These are phyloP conservation scores for Vigna trinervia DNA, from an alignment of 306 rosid species.

Conservation along the genomic window DNA sequence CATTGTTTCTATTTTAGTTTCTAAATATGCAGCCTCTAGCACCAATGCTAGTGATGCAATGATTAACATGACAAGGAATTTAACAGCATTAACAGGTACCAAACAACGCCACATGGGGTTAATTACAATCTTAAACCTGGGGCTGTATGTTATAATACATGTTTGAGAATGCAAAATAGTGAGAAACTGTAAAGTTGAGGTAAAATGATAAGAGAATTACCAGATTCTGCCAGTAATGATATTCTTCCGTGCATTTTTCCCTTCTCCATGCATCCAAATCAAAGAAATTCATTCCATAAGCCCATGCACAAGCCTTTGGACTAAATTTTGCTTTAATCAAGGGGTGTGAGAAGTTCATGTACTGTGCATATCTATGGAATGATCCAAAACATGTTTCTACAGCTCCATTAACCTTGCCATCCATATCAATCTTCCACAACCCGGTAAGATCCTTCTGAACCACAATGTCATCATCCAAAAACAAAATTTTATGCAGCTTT, in stretches of 20 bases:
- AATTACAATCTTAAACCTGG: slow-evolving; percentile 11
- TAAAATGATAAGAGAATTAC: slow-evolving; percentile 45
- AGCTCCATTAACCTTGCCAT: slow-evolving; percentile 92
- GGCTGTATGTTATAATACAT: not conserved
- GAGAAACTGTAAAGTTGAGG: too few relatives aligned
- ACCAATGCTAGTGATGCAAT: not conserved
- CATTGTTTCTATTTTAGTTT: slow-evolving; percentile 28
- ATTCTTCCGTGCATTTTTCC: slow-evolving; percentile 82
- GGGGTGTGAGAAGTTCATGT: slow-evolving; percentile 92
- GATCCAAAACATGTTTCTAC: slow-evolving; percentile 91
- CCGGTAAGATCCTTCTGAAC: slow-evolving; percentile 89
- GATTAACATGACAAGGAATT: not conserved
- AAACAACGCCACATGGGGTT: slow-evolving; percentile 24
- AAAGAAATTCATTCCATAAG: slow-evolving; percentile 92
- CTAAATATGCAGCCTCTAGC: slow-evolving; percentile 31
- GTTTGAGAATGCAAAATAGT: slow-evolving; percentile 17
- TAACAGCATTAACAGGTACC: slow-evolving; percentile 9
- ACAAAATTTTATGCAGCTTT: slow-evolving; percentile 71
- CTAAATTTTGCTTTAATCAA: slow-evolving; percentile 77
- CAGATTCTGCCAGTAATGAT: slow-evolving; percentile 93
- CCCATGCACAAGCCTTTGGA: slow-evolving; percentile 92
- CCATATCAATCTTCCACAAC: slow-evolving; percentile 85
- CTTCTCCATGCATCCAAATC: slow-evolving; percentile 93
- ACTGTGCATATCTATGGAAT: slow-evolving; percentile 86
- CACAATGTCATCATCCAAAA: slow-evolving; percentile 85